Evolutionary conservation across 2,329 filamentous ascomycete genomes (phyloP).

Genomic region (Microdochium trichocladiopsis): DNA sequence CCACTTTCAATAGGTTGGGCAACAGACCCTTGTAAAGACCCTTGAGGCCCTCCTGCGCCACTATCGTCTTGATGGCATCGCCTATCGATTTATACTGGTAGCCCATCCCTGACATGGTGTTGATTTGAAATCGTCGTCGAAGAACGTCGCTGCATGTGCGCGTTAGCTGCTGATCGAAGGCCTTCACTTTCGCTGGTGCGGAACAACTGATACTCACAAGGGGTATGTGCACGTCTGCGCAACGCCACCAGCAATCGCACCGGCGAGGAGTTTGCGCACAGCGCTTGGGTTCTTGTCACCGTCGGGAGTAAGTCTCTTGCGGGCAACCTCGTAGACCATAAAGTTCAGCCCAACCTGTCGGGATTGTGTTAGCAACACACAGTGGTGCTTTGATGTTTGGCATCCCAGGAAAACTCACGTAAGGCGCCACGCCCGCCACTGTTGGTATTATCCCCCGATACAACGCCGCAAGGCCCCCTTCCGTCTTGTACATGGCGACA

Average conservation of each 20-base stretch:
- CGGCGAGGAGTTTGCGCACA: constrained; percentile 75
- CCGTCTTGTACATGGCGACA: constrained; percentile 77
- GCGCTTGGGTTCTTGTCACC: constrained; percentile 79
- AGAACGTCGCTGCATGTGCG: constrained; percentile 65
- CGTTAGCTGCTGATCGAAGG: constrained; percentile 11
- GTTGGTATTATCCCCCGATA: constrained; percentile 94
- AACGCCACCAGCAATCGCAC: constrained; percentile 90
- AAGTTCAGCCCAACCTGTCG: constrained; percentile 86
- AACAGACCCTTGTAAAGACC: constrained; percentile 95
- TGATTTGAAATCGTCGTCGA: constrained; percentile 92
- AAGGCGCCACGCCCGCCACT: constrained; percentile 90
- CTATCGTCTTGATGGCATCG: constrained; percentile 76
- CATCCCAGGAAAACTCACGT: too few relatives aligned
- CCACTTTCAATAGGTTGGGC: constrained; percentile 93
- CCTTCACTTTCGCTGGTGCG: background rate
- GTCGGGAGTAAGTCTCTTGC: constrained; percentile 77
- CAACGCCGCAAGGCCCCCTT: constrained; percentile 79
- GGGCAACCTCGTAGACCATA: constrained; percentile 92
- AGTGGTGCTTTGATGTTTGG: too few relatives aligned
- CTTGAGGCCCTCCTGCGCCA: constrained; percentile 72
- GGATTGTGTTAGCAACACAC: constrained; percentile 10
- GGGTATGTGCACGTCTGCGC: constrained; percentile 98
- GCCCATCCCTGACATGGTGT: constrained; percentile 97
- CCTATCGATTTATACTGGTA: constrained; percentile 87
- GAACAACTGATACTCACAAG: constrained; percentile 58